Evolutionary conservation across 768 basidiomycete genomes (phyloP).

Genomic region (Erythrobasidium yunnanense): DNA sequence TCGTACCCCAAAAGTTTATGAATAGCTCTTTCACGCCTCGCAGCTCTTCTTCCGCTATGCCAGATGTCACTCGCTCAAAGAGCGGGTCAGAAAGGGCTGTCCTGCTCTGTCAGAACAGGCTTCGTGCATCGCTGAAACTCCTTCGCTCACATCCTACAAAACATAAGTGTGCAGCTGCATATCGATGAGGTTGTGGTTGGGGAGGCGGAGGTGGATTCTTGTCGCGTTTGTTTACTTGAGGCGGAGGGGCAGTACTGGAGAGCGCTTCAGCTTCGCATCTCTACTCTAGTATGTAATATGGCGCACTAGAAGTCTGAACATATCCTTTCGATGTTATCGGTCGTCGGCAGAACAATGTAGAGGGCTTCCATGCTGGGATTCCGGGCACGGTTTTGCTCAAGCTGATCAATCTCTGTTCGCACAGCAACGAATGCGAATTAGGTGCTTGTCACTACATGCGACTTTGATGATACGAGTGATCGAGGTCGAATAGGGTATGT

Average conservation of each 20-base stretch:
- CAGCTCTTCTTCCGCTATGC: constrained; percentile 67
- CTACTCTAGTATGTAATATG: constrained; percentile 13
- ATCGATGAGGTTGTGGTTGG: constrained; percentile 48
- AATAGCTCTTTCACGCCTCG: constrained; percentile 71
- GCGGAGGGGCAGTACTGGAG: constrained; percentile 12
- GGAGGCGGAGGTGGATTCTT: constrained; percentile 29
- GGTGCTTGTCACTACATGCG: no score
- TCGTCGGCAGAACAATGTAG: constrained; percentile 88
- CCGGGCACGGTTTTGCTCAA: constrained; percentile 67
- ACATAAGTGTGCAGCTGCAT: constrained; percentile 77
- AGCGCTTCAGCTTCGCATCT: not conserved
- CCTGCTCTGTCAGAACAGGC: no score
- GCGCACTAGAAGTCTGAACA: constrained; percentile 62
- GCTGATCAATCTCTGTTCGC: constrained; percentile 73
- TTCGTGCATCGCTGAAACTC: no score
- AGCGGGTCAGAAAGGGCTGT: constrained; percentile 66
- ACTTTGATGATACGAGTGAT: no score
- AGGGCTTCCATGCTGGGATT: constrained; percentile 80
- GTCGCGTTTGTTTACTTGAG: constrained; percentile 15
- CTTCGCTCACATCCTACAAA: constrained; percentile 85
- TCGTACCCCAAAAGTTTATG: constrained; percentile 83
- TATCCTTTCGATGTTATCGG: constrained; percentile 81
- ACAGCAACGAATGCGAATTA: not conserved
- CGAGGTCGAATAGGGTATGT: no score
- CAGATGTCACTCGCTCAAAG: constrained; percentile 62